phyloP scores from a whole-genome alignment of 768 basidiomycete genomes.

The Russula abietina region DNA sequence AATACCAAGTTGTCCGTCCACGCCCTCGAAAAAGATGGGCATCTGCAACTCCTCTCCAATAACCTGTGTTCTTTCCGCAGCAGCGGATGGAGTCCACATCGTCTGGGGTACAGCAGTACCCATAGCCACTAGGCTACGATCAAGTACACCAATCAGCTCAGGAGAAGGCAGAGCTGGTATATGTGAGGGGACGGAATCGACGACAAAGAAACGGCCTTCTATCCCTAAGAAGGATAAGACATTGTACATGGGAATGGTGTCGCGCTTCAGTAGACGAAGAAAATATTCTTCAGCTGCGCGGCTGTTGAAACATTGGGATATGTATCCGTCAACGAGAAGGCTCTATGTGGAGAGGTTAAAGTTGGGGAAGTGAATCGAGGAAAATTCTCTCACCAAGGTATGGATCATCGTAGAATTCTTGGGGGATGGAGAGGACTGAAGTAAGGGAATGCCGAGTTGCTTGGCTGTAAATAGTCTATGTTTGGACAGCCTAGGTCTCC shows the following conservation, averaged over 20 bases:
- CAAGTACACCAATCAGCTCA: not conserved
- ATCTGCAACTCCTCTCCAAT: constrained; percentile 11
- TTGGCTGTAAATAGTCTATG: not conserved
- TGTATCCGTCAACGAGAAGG: constrained; percentile 14
- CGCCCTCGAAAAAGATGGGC: constrained; percentile 15
- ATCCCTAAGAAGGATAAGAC: not conserved
- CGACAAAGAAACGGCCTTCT: constrained; percentile 2
- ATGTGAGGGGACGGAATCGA: not conserved
- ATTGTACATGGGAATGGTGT: not conserved
- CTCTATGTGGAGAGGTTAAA: not conserved
- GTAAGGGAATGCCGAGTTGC: too few species aligned
- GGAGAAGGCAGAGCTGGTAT: not conserved
- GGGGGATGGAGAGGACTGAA: not conserved
- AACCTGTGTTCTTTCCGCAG: not conserved
- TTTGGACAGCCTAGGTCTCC: not conserved
- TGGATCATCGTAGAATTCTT: not conserved
- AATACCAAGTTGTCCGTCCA: constrained; percentile 11
- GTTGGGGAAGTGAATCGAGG: not conserved
- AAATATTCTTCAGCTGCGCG: not conserved
- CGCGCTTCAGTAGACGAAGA: not conserved
- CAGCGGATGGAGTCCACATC: constrained; percentile 2
- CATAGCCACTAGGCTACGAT: not conserved
- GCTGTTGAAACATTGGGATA: constrained; percentile 2
- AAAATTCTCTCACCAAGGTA: not conserved
- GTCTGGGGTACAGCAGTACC: constrained; percentile 20